Evolutionary conservation across 768 basidiomycete species (phyloP), one percentile per base, ranked within the genome.

Genomic region (Leccinum uliginosum): DNA sequence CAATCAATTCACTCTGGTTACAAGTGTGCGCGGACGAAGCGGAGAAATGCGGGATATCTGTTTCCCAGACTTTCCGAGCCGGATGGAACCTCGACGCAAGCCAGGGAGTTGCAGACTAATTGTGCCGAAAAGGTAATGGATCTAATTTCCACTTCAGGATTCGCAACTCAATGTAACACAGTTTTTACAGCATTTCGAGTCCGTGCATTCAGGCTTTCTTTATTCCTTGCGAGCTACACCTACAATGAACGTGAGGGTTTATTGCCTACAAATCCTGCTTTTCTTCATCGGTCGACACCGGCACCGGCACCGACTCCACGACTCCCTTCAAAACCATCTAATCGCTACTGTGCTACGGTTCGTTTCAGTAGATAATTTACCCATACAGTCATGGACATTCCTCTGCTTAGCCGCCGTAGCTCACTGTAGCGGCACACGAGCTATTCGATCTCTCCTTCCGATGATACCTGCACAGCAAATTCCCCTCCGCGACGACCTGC

Each of bases 381-480:
- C 69, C 3, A 73, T 89, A 1, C 94, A 96, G 64, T 85, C 85
- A 2, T 98, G 94, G 95, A 78, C 86, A 1, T 90, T 95, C 64
- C 63, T 96, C 29, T 89, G 84, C 65, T 75, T 93, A 44, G 87
- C 89, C 14, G 83, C 88, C 7, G 78, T 96, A 34, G 85, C 86
- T 3, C 69, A 78, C 61, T 75, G 80, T 6, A 80, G 83, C 61
- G 64, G 65, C n/a, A 24, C 9, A 17, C 57, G 54, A 29, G 50
- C 53, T 17, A 59, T 32, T 50, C 58, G 1, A 8, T 12, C 21
- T 59, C 51, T 15, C 43, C 57, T 34, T 47, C 48, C 8, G 38
- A 47, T 15, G 54, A 56, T 23, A 26, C 43, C 12, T 4, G 50
- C 23, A 12, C 21, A 10, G n/a, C 27, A 19, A 46, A 58, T 10